Evolutionary conservation across 768 basidiomycete genomes (phyloP).

Genomic region (Pleurotus djamor): DNA sequence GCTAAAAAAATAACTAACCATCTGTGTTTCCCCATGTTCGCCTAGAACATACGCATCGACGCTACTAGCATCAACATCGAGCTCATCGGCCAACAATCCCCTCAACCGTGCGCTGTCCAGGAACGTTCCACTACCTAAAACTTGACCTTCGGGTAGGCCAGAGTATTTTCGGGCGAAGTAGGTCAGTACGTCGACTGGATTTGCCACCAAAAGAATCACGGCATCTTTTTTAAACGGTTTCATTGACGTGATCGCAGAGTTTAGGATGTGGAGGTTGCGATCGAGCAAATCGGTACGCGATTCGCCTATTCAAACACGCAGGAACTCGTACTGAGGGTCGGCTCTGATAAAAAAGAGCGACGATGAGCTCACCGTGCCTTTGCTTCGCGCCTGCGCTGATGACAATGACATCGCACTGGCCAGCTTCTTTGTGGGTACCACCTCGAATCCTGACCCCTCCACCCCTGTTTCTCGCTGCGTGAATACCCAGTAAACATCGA

Average conservation of each 20-base stretch:
- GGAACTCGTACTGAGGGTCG: too few species aligned
- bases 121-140: constrained; percentile 13
- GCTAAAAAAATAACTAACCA: constrained; percentile 1
- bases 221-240: constrained; percentile 11
- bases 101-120: constrained; percentile 11
- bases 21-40: constrained; percentile 13
- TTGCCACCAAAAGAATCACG: constrained; percentile 12
- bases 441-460: constrained; percentile 8
- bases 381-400: constrained; percentile 14
- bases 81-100: constrained; percentile 10
- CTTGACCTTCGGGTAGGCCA: constrained; percentile 9
- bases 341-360: too few species aligned
- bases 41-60: constrained; percentile 12
- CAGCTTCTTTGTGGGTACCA: constrained; percentile 7
- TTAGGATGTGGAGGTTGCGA: constrained; percentile 11
- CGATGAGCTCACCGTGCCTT: not conserved
- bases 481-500: not conserved
- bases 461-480: not conserved
- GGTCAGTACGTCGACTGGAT: constrained; percentile 13
- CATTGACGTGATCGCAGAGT: constrained; percentile 8
- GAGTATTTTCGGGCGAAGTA: constrained; percentile 10
- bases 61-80: constrained; percentile 5
- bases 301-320: constrained; percentile 4
- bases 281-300: constrained; percentile 11
- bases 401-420: constrained; percentile 12